phyloP scores from a whole-genome alignment of 1,284 basidiomycete genomes.

The Pholiota adiposa region DNA sequence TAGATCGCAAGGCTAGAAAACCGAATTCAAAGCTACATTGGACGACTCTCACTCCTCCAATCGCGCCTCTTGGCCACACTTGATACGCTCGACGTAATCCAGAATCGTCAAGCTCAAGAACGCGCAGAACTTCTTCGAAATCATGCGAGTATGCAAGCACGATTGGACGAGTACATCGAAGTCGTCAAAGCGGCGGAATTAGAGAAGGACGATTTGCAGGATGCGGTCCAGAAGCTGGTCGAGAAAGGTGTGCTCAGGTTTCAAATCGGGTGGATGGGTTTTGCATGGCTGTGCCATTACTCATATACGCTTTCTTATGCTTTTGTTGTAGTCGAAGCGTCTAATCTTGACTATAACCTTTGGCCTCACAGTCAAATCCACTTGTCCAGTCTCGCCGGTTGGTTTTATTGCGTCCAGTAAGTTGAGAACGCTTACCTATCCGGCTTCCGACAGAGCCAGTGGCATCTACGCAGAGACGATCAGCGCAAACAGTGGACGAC shows the following conservation, averaged over 20 bases:
- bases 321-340: slow-evolving; percentile 46
- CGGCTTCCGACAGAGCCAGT: background rate
- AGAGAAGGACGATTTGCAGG: slow-evolving; percentile 58
- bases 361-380: slow-evolving; percentile 57
- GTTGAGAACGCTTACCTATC: background rate
- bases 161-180: slow-evolving; percentile 40
- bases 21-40: slow-evolving; percentile 34
- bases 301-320: background rate
- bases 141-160: slow-evolving; percentile 41
- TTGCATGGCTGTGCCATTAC: slow-evolving; percentile 11
- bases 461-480: background rate
- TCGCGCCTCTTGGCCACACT: slow-evolving; percentile 52
- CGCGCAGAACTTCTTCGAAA: slow-evolving; percentile 40
- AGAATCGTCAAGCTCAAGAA: slow-evolving; percentile 44
- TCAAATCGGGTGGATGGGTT: background rate
- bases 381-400: slow-evolving; percentile 49
- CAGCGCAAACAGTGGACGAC: slow-evolving; percentile 10
- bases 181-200: slow-evolving; percentile 42
- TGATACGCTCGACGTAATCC: slow-evolving; percentile 54
- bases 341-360: slow-evolving; percentile 49
- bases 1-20: background rate
- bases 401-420: slow-evolving; percentile 21
- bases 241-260: slow-evolving; percentile 53
- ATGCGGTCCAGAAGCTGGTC: slow-evolving; percentile 55
- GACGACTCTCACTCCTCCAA: slow-evolving; percentile 51